Conservation (phyloP, 208 protist genomes). For the Crithidia expoeki region DNA sequence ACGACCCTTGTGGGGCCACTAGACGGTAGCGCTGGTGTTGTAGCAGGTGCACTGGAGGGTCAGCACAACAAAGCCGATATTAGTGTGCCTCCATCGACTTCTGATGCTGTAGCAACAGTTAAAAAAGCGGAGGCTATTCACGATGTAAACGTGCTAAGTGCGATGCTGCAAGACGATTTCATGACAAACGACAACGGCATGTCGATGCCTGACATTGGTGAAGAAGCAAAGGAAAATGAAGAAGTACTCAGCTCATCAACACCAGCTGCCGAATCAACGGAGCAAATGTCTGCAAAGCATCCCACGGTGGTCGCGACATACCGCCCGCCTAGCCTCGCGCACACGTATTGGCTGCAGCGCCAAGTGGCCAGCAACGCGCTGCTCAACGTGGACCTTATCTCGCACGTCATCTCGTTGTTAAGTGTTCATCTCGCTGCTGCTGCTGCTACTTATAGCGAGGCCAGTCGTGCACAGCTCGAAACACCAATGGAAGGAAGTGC, state of each 20-base stretch:
- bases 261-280: no score
- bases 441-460: no score
- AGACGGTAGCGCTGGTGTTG: background rate
- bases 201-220: background rate
- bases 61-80: no score
- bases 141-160: slow-evolving; percentile 1
- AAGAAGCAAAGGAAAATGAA: background rate
- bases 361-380: slow-evolving; percentile 67
- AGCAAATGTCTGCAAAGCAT: background rate
- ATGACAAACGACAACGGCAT: background rate
- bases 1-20: slow-evolving; percentile 17
- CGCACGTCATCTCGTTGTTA: slow-evolving; percentile 36
- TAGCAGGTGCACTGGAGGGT: background rate
- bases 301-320: background rate
- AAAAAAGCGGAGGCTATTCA: slow-evolving; percentile 9
- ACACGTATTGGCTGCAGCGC: slow-evolving; percentile 85
- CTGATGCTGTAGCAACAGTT: background rate
- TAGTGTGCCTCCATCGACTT: background rate
- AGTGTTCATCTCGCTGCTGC: slow-evolving; percentile 37
- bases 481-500: background rate
- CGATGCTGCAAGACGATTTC: slow-evolving; percentile 20
- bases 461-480: background rate
- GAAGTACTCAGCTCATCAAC: no score
- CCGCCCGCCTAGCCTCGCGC: slow-evolving; percentile 47
- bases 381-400: slow-evolving; percentile 58